A percentile compares a stretch with the other conserved stretches of the same genome.
phyloP scores from a whole-genome alignment of 2,329 filamentous ascomycete genomes.

The Colletotrichum nymphaeae region DNA sequence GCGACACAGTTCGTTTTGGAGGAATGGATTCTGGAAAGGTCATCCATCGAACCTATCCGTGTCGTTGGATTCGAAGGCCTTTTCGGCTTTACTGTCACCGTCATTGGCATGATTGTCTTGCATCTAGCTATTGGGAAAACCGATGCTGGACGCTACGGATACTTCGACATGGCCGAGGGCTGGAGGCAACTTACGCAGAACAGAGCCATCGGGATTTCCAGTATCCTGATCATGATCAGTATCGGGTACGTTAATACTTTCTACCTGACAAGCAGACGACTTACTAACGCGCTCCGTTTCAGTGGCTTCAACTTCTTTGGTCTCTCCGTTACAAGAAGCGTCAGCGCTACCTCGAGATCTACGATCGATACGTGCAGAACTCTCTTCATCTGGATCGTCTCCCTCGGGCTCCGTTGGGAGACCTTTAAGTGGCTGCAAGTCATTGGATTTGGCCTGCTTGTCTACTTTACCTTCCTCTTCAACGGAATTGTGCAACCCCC shows the following conservation, averaged over 20 bases:
- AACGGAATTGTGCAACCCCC: conserved; percentile 93
- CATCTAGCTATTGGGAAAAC: conserved; percentile 83
- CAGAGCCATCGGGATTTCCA: conserved; percentile 78
- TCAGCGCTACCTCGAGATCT: conserved; percentile 92
- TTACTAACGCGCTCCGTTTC: conserved; percentile 16
- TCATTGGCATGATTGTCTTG: conserved; percentile 82
- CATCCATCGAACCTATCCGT: conserved; percentile 79
- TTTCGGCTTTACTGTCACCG: conserved; percentile 87
- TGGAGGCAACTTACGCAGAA: conserved; percentile 83
- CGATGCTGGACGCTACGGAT: conserved; percentile 78
- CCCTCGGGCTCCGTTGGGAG: conserved; percentile 94
- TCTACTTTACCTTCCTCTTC: conserved; percentile 97
- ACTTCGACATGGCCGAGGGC: conserved; percentile 91
- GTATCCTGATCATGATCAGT: conserved; percentile 93
- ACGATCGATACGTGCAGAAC: conserved; percentile 98
- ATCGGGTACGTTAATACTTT: conserved; percentile 76
- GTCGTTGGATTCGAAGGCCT: conserved; percentile 97
- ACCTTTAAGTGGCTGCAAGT: conserved; percentile 98
- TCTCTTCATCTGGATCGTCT: conserved; percentile 97
- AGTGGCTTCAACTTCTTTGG: conserved; percentile 99
- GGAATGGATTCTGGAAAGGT: conserved; percentile 84
- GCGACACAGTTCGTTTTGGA: conserved; percentile 96
- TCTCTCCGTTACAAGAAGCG: conserved; percentile 87
- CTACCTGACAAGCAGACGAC: conserved; percentile 7
- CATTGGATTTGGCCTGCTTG: conserved; percentile 85